Percentiles rank a stretch among this genome's conserved stretches.
Evolutionary conservation across 495 filamentous ascomycete genomes (phyloP).

Genomic region (Aspergillus nidulans): DNA sequence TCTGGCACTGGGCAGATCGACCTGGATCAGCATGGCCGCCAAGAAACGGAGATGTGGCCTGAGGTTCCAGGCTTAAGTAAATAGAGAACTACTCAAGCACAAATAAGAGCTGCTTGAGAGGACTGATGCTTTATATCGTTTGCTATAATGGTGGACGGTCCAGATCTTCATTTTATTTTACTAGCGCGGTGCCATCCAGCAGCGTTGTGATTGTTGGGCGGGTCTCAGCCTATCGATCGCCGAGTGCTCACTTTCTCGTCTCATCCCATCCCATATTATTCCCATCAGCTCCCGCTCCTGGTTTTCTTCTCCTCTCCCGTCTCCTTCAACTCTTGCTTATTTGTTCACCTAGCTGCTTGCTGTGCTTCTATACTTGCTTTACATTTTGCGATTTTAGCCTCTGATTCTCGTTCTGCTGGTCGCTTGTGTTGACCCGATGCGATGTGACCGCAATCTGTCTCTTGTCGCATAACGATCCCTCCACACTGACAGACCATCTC

Average conservation of each 20-base stretch:
- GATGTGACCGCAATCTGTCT: constrained; percentile 31
- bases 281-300: not conserved
- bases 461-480: constrained; percentile 17
- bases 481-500: constrained; percentile 12
- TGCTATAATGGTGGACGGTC: not conserved
- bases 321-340: not conserved
- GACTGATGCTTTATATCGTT: not conserved
- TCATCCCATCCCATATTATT: constrained; percentile 3
- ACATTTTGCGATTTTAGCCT: not conserved
- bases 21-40: not conserved
- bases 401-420: constrained; percentile 7
- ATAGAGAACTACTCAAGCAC: not conserved
- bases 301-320: not conserved
- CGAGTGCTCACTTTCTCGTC: constrained; percentile 4
- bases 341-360: not conserved
- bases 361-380: not conserved
- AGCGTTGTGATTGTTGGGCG: constrained; percentile 7
- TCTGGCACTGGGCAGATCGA: not conserved
- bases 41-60: constrained; percentile 5
- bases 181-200: constrained; percentile 8
- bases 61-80: constrained; percentile 5
- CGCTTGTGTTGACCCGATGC: constrained; percentile 24
- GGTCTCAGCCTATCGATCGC: constrained; percentile 12
- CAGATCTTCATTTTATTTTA: not conserved
- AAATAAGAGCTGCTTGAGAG: not conserved